A percentile compares a stretch with the other conserved stretches of the same genome.
These are phyloP conservation scores for Ceratobasidium sp. DNA, from an alignment of 1,284 basidiomycete genomes.

Conservation along the genomic window DNA sequence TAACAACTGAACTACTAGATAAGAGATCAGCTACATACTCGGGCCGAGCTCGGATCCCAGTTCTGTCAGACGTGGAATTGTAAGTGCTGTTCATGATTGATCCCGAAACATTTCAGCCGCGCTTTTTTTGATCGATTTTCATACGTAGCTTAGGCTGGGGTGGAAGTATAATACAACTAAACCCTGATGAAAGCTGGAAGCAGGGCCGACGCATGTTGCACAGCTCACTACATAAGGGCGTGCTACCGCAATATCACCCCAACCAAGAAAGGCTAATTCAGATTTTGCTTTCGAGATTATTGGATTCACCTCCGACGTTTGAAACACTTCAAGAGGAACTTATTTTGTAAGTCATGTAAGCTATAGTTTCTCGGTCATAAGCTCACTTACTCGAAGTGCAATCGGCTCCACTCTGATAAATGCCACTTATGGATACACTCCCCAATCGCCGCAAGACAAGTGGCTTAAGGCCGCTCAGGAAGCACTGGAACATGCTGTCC, in stretches of 20 bases:
- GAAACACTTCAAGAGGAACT: slow-evolving; percentile 11
- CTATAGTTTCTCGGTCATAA: background rate
- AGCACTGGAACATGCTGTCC: background rate
- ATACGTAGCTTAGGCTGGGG: slow-evolving; percentile 20
- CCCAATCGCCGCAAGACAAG: slow-evolving; percentile 9
- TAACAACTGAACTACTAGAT: slow-evolving; percentile 31
- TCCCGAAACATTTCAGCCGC: background rate
- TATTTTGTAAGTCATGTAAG: background rate
- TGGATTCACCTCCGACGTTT: background rate
- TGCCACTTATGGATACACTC: slow-evolving; percentile 21
- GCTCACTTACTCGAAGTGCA: too few relatives aligned
- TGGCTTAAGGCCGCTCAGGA: slow-evolving; percentile 1
- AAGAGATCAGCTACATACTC: slow-evolving; percentile 34
- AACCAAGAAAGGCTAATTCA: slow-evolving; percentile 4
- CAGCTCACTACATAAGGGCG: slow-evolving; percentile 13
- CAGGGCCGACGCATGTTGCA: slow-evolving; percentile 20
- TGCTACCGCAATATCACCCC: background rate
- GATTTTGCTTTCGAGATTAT: background rate
- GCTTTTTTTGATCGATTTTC: background rate
- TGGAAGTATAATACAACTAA: background rate
- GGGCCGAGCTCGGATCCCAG: slow-evolving; percentile 22
- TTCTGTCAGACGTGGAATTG: background rate
- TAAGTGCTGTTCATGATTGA: too few relatives aligned
- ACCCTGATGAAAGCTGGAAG: slow-evolving; percentile 32
- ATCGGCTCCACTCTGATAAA: background rate